These are phyloP conservation scores for Galerina marginata DNA, from an alignment of 768 basidiomycete species.

Conservation along the genomic window DNA sequence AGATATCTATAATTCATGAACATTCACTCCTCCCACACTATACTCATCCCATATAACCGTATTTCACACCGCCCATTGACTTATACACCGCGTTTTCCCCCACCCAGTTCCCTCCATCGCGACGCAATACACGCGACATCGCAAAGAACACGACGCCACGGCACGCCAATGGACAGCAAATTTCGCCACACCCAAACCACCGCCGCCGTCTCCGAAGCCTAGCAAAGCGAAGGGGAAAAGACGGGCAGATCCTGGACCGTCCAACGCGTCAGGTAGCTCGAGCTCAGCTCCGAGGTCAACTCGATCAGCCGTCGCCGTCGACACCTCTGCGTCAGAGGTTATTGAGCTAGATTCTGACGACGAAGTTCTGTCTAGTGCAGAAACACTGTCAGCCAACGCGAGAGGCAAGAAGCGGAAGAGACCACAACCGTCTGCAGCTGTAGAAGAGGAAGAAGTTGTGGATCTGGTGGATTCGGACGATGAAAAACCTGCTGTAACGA, in stretches of 20 bases:
- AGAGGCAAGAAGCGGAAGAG: constrained; percentile 24
- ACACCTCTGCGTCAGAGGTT: constrained; percentile 20
- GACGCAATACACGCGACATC: constrained; percentile 66
- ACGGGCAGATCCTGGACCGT: constrained; percentile 24
- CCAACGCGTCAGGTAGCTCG: constrained; percentile 20
- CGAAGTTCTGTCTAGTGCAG: too few relatives aligned
- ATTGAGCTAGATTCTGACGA: constrained; percentile 38
- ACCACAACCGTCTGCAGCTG: background rate
- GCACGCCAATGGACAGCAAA: constrained; percentile 80
- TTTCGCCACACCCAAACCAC: constrained; percentile 60
- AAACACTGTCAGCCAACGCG: constrained; percentile 1
- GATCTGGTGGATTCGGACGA: constrained; percentile 35
- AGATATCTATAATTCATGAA: background rate
- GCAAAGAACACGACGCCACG: constrained; percentile 73
- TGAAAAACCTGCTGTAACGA: constrained; percentile 34
- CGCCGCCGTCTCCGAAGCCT: constrained; percentile 26
- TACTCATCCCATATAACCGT: too few relatives aligned
- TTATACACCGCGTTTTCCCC: too few relatives aligned
- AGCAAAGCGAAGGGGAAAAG: constrained; percentile 43
- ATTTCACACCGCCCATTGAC: too few relatives aligned
- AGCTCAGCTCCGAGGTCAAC: constrained; percentile 10
- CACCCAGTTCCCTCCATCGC: constrained; percentile 71
- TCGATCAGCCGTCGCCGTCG: constrained; percentile 5
- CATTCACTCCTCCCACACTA: too few relatives aligned
- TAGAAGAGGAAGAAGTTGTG: constrained; percentile 20